Conservation (phyloP, 1,284 basidiomycete species). For the Marasmius fiardii region DNA sequence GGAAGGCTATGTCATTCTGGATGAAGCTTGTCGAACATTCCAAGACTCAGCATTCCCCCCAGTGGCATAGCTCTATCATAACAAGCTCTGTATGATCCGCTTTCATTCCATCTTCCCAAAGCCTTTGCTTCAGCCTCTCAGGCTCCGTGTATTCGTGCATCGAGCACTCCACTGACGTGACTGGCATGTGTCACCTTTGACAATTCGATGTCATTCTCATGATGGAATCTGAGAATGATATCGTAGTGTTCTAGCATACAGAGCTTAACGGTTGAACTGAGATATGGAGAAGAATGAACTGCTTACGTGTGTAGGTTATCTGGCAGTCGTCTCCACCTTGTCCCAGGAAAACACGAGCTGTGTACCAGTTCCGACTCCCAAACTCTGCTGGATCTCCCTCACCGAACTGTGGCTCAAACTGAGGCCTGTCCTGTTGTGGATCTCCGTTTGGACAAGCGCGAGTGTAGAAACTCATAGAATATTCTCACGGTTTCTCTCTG, state of each 20-base stretch:
- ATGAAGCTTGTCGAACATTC: not conserved
- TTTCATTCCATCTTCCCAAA: slow-evolving; percentile 23
- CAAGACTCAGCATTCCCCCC: not conserved
- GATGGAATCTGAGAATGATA: slow-evolving; percentile 9
- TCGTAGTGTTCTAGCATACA: slow-evolving; percentile 17
- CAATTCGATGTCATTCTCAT: slow-evolving; percentile 18
- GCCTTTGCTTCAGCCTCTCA: slow-evolving; percentile 19
- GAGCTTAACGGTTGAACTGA: slow-evolving; percentile 20
- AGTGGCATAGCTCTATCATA: slow-evolving; percentile 22
- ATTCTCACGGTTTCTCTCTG: no score
- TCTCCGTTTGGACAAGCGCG: no score
- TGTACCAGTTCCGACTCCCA: slow-evolving; percentile 23
- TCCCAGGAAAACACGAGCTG: slow-evolving; percentile 18
- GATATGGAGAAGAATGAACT: not conserved
- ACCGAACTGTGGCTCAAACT: slow-evolving; percentile 21
- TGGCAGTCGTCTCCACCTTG: not conserved
- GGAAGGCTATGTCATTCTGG: not conserved
- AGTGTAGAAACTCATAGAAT: no score
- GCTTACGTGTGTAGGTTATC: not conserved
- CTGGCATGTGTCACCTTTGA: slow-evolving; percentile 24
- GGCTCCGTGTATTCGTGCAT: slow-evolving; percentile 19
- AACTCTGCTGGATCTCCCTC: slow-evolving; percentile 16
- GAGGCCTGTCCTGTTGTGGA: slow-evolving; percentile 11
- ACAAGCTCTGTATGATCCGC: slow-evolving; percentile 14
- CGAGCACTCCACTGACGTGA: slow-evolving; percentile 18